Percentiles rank a stretch among this genome's conserved stretches.
Evolutionary conservation across 495 filamentous ascomycete genomes (phyloP).

Genomic region (Aspergillus carlsbadensis): DNA sequence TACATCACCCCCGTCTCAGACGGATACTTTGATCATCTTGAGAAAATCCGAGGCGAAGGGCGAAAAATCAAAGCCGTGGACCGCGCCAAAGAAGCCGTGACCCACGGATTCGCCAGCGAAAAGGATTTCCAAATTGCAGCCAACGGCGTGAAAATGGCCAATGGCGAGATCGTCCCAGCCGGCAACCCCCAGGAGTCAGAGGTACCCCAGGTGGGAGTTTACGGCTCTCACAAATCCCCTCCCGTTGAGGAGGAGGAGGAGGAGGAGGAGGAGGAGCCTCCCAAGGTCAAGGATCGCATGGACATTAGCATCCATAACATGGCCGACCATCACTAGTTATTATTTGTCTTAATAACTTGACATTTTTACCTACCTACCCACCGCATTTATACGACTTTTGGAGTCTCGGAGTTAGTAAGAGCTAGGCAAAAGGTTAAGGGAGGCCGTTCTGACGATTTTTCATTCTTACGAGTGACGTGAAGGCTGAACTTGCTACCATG

Average conservation of each 20-base stretch:
- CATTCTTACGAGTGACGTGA: conserved; percentile 15
- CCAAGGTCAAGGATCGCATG: conserved; percentile 52
- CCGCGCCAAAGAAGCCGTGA: conserved; percentile 65
- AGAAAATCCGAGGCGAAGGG: conserved; percentile 70
- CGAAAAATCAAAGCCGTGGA: conserved; percentile 70
- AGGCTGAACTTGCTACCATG: not conserved
- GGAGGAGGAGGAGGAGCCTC: conserved; percentile 36
- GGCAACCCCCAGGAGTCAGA: conserved; percentile 31
- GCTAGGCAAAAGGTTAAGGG: conserved; percentile 22
- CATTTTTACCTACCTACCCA: not conserved
- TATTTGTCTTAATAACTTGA: conserved; percentile 15
- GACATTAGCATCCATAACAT: conserved; percentile 62
- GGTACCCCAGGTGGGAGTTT: conserved; percentile 37
- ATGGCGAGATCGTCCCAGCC: conserved; percentile 58
- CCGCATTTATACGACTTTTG: conserved; percentile 10
- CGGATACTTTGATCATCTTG: conserved; percentile 87
- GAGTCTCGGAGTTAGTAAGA: conserved; percentile 27
- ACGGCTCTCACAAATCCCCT: conserved; percentile 17
- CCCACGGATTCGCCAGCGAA: conserved; percentile 62
- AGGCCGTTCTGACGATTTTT: conserved; percentile 19
- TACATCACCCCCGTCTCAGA: conserved; percentile 82
- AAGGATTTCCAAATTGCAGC: conserved; percentile 62
- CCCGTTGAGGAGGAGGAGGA: conserved; percentile 28
- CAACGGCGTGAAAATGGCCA: conserved; percentile 58
- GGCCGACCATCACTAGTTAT: conserved; percentile 48